Conservation (phyloP, 345 rosid species). For the Salix dunnii region DNA sequence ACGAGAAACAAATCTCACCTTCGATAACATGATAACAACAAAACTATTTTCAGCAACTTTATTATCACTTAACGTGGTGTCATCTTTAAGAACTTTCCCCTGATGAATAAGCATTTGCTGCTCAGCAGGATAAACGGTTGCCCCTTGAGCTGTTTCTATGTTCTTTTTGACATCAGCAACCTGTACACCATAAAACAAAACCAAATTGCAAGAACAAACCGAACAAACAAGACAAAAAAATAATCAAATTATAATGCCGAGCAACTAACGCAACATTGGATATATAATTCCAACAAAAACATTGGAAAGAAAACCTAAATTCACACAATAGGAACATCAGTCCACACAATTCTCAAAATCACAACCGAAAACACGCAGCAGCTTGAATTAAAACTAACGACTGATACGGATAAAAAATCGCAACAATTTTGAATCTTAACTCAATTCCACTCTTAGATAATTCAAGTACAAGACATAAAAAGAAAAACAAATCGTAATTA, state of each 20-base stretch:
- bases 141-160: slow-evolving; percentile 68
- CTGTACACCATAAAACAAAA: slow-evolving; percentile 23
- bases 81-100: slow-evolving; percentile 79
- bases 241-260: neutral
- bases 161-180: slow-evolving; percentile 71
- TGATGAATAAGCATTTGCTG: slow-evolving; percentile 80
- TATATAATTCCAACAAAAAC: neutral
- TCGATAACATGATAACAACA: slow-evolving; percentile 73
- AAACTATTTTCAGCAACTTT: slow-evolving; percentile 72
- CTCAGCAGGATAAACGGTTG: slow-evolving; percentile 61
- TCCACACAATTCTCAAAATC: neutral
- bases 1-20: slow-evolving; percentile 38
- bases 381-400: neutral
- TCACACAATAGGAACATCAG: neutral
- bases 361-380: neutral
- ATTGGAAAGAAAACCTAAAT: neutral
- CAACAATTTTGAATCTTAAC: neutral
- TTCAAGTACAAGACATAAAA: neutral
- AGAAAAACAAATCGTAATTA: neutral
- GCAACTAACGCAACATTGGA: neutral
- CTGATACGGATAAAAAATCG: too few relatives aligned
- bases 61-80: slow-evolving; percentile 68
- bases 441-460: neutral
- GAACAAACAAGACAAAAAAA: neutral
- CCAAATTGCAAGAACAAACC: neutral